phyloP scores from a whole-genome alignment of 129 eudicot species.

The Helianthus tuberosus region DNA sequence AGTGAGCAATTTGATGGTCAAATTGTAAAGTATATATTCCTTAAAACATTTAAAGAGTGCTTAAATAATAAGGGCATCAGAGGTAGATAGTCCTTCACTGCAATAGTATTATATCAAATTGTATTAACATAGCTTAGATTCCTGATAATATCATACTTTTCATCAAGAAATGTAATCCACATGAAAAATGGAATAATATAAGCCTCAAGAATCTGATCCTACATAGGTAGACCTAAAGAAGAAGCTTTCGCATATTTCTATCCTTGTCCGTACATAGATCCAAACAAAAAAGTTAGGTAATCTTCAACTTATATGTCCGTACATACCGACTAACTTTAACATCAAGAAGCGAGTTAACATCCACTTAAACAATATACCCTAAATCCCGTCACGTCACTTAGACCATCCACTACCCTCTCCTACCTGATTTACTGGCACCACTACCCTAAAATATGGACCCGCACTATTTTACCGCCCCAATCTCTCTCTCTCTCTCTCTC shows the following conservation, averaged over 20 bases:
- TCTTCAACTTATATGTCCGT: not conserved
- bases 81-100: not conserved
- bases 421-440: not conserved
- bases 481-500: no score
- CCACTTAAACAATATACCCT: no score
- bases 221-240: slow-evolving; percentile 22
- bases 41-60: slow-evolving; percentile 1
- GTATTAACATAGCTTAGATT: slow-evolving; percentile 28
- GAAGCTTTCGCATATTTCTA: slow-evolving; percentile 19
- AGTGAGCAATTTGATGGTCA: not conserved
- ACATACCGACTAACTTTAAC: not conserved
- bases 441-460: not conserved
- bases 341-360: no score
- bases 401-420: no score
- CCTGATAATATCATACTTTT: slow-evolving; percentile 40
- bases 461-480: no score
- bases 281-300: not conserved
- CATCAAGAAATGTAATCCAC: slow-evolving; percentile 39
- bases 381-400: no score
- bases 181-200: slow-evolving; percentile 33
- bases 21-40: not conserved
- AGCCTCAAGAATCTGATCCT: slow-evolving; percentile 37
- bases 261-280: slow-evolving; percentile 27
- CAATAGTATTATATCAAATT: slow-evolving; percentile 25
- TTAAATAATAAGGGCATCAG: not conserved